Evolutionary conservation across 345 rosid species (phyloP).

Genomic region (Sapria himalayana): DNA sequence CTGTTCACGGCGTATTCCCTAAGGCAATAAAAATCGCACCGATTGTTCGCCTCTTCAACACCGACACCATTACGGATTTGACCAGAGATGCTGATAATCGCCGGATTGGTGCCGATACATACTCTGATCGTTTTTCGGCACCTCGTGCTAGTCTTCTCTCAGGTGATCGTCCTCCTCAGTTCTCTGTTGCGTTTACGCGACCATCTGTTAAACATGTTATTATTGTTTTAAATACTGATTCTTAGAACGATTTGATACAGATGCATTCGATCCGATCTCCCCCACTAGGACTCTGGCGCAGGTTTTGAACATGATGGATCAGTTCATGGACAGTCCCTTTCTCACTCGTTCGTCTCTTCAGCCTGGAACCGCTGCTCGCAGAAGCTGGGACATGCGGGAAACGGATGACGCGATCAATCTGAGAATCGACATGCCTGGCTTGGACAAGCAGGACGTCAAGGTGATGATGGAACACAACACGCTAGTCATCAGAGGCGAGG

Average conservation of each 20-base stretch:
- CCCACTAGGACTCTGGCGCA: conserved; percentile 44
- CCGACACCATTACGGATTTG: conserved; percentile 12
- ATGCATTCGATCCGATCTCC: conserved; percentile 23
- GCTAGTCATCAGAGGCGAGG: conserved; percentile 40
- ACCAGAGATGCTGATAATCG: conserved; percentile 9
- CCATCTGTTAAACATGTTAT: not conserved
- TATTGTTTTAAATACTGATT: not conserved
- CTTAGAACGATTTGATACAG: conserved; percentile 27
- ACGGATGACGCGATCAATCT: conserved; percentile 17
- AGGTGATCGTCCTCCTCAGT: conserved; percentile 8
- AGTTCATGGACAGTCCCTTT: conserved; percentile 26
- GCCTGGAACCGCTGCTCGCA: conserved; percentile 5
- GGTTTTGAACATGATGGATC: conserved; percentile 49
- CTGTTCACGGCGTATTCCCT: conserved; percentile 9
- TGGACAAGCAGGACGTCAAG: conserved; percentile 32
- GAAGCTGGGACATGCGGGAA: conserved; percentile 37
- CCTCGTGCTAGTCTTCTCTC: conserved; percentile 9
- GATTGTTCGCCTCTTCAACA: conserved; percentile 20
- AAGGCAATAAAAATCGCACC: conserved; percentile 7
- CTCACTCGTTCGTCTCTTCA: conserved; percentile 7
- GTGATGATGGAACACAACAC: conserved; percentile 34
- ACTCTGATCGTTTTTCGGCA: conserved; percentile 7
- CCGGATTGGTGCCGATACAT: conserved; percentile 8
- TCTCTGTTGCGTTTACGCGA: not conserved
- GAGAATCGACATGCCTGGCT: conserved; percentile 37